Evolutionary conservation across 2,329 filamentous ascomycete species (phyloP).

Genomic region (Periconia sp.): DNA sequence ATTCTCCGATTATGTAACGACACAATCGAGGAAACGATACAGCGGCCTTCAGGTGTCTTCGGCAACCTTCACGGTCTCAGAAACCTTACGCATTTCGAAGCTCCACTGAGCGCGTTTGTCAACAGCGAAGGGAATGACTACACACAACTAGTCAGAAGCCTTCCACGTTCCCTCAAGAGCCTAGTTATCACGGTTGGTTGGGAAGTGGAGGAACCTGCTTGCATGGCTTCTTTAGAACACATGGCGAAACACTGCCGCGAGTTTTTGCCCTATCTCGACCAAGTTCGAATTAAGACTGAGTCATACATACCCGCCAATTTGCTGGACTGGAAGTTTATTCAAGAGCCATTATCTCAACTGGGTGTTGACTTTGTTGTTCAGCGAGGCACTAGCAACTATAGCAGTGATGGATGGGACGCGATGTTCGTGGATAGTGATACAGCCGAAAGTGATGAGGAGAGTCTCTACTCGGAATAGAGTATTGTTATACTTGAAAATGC

Average conservation of each 20-base stretch:
- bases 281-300: conserved; percentile 9
- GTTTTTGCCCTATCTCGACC: conserved; percentile 12
- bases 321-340: background rate
- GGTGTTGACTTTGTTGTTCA: background rate
- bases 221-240: conserved; percentile 18
- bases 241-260: conserved; percentile 12
- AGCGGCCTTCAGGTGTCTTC: conserved; percentile 3
- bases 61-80: conserved; percentile 18
- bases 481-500: no score
- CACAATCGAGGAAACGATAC: conserved; percentile 1
- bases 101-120: conserved; percentile 17
- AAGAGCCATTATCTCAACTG: background rate
- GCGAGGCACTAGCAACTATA: background rate
- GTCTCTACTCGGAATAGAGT: conserved; percentile 1
- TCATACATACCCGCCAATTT: no score
- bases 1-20: conserved; percentile 13
- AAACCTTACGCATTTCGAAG: conserved; percentile 17
- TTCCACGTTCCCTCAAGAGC: conserved; percentile 19
- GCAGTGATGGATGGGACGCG: background rate
- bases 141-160: conserved; percentile 14
- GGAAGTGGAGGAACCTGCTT: conserved; percentile 8
- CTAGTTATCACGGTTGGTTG: conserved; percentile 12
- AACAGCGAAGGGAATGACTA: conserved; percentile 2
- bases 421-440: background rate
- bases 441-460: conserved; percentile 4